These are phyloP conservation scores for Fusarium sp. DNA, from an alignment of 2,329 filamentous ascomycete species.

Conservation along the genomic window DNA sequence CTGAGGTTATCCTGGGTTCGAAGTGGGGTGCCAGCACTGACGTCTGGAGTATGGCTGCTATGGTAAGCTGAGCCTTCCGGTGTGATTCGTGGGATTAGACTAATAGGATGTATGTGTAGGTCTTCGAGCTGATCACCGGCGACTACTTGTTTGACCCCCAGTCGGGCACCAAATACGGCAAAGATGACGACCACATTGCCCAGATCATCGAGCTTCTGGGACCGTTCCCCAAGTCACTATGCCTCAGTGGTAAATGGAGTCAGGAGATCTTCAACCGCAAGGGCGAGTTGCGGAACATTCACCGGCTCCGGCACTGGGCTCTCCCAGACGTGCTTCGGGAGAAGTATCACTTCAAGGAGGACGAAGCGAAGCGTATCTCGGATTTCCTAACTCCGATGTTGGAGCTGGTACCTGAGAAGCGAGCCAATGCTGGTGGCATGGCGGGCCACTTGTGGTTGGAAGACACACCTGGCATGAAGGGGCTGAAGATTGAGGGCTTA, in stretches of 20 bases:
- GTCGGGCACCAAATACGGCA: conserved; percentile 98
- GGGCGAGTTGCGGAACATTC: conserved; percentile 97
- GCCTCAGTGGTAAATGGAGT: conserved; percentile 94
- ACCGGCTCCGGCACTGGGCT: conserved; percentile 95
- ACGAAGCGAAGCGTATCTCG: conserved; percentile 83
- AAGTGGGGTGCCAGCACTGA: conserved; percentile 99
- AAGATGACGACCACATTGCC: conserved; percentile 99
- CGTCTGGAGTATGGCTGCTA: conserved; percentile 99
- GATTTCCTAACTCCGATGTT: conserved; percentile 94
- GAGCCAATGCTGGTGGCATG: conserved; percentile 98
- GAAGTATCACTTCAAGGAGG: conserved; percentile 94
- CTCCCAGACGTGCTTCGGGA: conserved; percentile 92
- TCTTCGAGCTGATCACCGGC: conserved; percentile 97
- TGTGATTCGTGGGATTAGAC: neutral
- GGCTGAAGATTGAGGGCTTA: conserved; percentile 79
- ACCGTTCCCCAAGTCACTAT: conserved; percentile 92
- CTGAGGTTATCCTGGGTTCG: conserved; percentile 94
- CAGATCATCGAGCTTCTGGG: conserved; percentile 98
- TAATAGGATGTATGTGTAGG: conserved; percentile 66
- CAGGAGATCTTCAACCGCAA: conserved; percentile 99
- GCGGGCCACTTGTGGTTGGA: conserved; percentile 86
- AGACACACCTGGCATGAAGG: conserved; percentile 91
- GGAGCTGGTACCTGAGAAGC: conserved; percentile 87
- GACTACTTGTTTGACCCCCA: conserved; percentile 99
- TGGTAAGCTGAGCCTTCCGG: conserved; percentile 74